Base-by-base conservation (phyloP, 441 rosid species). In the Rhodomyrtus psidioides region DNA sequence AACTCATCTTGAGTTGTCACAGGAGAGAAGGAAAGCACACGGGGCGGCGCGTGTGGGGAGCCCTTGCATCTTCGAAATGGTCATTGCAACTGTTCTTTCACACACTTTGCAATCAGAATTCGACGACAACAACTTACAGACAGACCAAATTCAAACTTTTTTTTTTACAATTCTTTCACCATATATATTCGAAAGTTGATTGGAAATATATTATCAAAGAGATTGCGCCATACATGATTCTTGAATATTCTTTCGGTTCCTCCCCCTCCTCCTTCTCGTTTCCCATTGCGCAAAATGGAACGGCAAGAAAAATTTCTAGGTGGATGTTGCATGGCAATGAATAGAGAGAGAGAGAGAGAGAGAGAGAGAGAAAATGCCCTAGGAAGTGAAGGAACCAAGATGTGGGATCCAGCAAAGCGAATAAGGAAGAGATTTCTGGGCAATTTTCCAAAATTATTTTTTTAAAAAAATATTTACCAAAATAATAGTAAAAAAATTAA, bases 91-190 rank as follows among this genome's bases (percentile, higher is more conserved):
- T 13, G 84, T 87, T 87, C 94, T 91, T 87, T 97, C 98, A 82
- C 97, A 95, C 82, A 94, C 97, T 83, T 95, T 93, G 84, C 99
- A 95, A 49, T 95, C 97, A 97, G 84, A 86, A 92, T 85, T 93
- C 96, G 13, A 87, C 93, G 44, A 88, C 34, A 4, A 34, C 88
- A 27, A 21, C 55, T 87, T 87, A 51, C 26, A 12, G 15, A 21
- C 12, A 17, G 49, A 75, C 17, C 15, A 82, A 70, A 27, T 51
- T 44, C 6, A 19, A 12, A 10, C 4, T 15, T 19, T 49, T 5
- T 19, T 49, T 3, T 30, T 27, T n/a, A n/a, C 39, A 42, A 14
- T 44, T 34, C 27, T 55, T 56, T 12, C 10, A 62, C 49, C 49
- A 34, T 16, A 28, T 5, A 12, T 12, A 12, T 51, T 62, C 24